Conservation (phyloP, 306 rosid genomes). For the Morella rubra region DNA sequence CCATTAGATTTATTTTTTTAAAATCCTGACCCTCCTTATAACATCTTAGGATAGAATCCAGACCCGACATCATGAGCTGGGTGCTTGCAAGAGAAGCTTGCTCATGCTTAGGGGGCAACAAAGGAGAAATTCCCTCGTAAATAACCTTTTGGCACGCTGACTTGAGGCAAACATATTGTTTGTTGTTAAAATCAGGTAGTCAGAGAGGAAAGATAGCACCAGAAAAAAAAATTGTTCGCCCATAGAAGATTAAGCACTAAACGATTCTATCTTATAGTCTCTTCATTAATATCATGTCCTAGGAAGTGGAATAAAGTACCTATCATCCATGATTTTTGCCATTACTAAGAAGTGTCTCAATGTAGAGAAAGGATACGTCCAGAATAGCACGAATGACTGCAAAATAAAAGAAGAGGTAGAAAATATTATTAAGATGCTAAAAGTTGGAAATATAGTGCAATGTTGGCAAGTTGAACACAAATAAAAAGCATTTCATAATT, state of each 20-base stretch:
- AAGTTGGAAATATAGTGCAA: not conserved
- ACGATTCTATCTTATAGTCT: not conserved
- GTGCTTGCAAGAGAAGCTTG: not conserved
- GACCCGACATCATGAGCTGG: not conserved
- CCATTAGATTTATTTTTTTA: too few species aligned
- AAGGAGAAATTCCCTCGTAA: too few species aligned
- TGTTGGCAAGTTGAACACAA: not conserved
- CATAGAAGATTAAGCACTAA: not conserved
- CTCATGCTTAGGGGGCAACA: too few species aligned
- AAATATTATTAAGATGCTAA: not conserved
- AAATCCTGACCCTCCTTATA: too few species aligned
- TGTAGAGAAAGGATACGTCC: slow-evolving; percentile 84
- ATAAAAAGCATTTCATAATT: not conserved
- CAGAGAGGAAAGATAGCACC: not conserved
- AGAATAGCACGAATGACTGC: slow-evolving; percentile 98
- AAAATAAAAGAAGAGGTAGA: slow-evolving; percentile 25
- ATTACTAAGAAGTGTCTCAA: not conserved
- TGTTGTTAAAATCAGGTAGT: not conserved
- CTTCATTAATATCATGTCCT: not conserved
- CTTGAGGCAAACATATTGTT: not conserved
- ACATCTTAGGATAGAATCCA: too few species aligned
- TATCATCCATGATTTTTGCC: not conserved
- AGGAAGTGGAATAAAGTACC: not conserved
- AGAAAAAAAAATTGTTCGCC: not conserved
- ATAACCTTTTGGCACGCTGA: not conserved